These are phyloP conservation scores for Vittaforma corneae DNA, from an alignment of 371 early-diverging fungal genomes.

Conservation along the genomic window DNA sequence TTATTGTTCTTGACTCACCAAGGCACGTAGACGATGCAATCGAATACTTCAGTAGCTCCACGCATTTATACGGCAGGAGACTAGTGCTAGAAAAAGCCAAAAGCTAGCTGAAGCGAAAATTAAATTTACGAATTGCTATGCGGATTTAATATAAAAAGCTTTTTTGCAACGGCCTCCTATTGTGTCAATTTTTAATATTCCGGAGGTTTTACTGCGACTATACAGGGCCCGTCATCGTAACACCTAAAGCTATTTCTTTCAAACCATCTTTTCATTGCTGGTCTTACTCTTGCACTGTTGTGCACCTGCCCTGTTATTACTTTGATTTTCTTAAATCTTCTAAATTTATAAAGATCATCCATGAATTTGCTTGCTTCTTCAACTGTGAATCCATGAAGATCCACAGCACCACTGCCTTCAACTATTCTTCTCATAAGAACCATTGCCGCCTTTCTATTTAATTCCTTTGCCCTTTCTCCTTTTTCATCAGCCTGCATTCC, in stretches of 20 bases:
- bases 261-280: conserved; percentile 21
- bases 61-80: conserved; percentile 93
- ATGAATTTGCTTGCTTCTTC: conserved; percentile 18
- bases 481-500: conserved; percentile 8
- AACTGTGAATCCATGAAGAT: conserved; percentile 16
- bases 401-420: not conserved
- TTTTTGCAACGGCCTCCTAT: no score
- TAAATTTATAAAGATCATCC: conserved; percentile 13
- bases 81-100: conserved; percentile 69
- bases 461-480: conserved; percentile 12
- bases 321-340: conserved; percentile 9
- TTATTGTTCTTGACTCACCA: conserved; percentile 80
- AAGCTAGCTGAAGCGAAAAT: no score
- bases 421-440: not conserved
- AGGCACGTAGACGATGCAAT: conserved; percentile 80
- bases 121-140: no score
- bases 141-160: no score
- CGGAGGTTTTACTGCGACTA: conserved; percentile 5
- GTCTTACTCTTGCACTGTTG: conserved; percentile 5
- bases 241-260: conserved; percentile 2
- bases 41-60: conserved; percentile 67
- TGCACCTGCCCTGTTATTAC: conserved; percentile 11
- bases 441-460: conserved; percentile 20
- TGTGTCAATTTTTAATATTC: no score
- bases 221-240: conserved; percentile 12